Conservation (phyloP, 2,329 filamentous ascomycete genomes). For the Exophiala sideris region DNA sequence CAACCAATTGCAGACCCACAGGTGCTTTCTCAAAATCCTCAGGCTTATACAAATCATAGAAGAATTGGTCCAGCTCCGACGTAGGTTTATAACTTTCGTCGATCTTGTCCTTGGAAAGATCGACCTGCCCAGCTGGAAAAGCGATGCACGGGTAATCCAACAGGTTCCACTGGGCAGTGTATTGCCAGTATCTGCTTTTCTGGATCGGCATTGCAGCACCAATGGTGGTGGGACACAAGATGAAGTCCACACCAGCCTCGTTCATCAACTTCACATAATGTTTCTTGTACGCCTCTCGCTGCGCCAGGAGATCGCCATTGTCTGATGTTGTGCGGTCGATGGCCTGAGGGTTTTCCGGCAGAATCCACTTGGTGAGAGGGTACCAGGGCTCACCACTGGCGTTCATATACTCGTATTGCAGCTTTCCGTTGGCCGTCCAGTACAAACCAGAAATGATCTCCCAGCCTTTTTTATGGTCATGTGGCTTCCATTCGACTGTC, state of each 20-base stretch:
- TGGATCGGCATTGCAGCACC: too few relatives aligned
- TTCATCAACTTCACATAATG: too few relatives aligned
- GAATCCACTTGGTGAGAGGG: constrained; percentile 58
- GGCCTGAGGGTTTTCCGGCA: constrained; percentile 52
- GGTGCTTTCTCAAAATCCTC: neutral
- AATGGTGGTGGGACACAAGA: too few relatives aligned
- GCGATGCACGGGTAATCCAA: too few relatives aligned
- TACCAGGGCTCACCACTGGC: constrained; percentile 56
- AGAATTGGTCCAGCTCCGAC: neutral
- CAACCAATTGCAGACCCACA: neutral
- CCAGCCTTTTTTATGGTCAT: neutral
- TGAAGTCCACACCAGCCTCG: too few relatives aligned
- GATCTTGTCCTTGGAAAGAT: neutral
- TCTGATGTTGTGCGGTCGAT: constrained; percentile 41
- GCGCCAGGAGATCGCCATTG: neutral
- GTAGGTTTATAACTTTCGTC: neutral
- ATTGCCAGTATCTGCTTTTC: too few relatives aligned
- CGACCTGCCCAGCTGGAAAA: too few relatives aligned
- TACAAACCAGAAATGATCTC: neutral
- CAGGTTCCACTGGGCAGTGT: too few relatives aligned
- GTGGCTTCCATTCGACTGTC: neutral
- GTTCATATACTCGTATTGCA: constrained; percentile 50
- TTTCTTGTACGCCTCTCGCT: too few relatives aligned
- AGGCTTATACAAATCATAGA: neutral
- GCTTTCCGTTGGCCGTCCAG: constrained; percentile 52